phyloP scores from a whole-genome alignment of 2,329 filamentous ascomycete species.

The Nemania diffusa region DNA sequence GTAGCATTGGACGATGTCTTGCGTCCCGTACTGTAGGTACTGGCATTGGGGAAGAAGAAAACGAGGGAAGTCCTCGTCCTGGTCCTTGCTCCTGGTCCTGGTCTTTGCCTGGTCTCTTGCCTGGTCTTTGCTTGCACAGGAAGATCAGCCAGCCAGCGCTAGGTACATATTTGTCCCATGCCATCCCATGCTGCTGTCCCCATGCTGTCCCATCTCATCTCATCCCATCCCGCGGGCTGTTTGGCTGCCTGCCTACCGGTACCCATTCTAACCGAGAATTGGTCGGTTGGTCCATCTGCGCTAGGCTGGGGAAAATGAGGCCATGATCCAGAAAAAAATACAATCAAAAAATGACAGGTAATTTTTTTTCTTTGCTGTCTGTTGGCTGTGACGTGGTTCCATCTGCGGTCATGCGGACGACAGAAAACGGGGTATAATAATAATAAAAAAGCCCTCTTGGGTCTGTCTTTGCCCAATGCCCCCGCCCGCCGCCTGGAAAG shows the following conservation, averaged over 20 bases:
- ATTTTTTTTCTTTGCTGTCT: neutral
- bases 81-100: no score
- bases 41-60: neutral
- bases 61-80: neutral
- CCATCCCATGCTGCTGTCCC: neutral
- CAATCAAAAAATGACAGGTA: constrained; percentile 15
- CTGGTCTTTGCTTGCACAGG: no score
- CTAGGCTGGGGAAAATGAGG: constrained; percentile 4
- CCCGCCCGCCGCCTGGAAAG: constrained; percentile 17
- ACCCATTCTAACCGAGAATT: constrained; percentile 13
- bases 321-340: neutral
- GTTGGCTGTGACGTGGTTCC: constrained; percentile 31
- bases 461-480: constrained; percentile 12
- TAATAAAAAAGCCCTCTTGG: constrained; percentile 21
- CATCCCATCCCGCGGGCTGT: neutral
- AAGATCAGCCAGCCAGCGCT: neutral
- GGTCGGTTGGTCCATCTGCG: constrained; percentile 10
- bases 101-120: no score
- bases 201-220: neutral
- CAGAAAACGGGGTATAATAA: constrained; percentile 31
- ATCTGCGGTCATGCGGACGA: constrained; percentile 32
- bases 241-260: constrained; percentile 3
- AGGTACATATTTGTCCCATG: constrained; percentile 6
- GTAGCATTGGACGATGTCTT: constrained; percentile 17
- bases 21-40: constrained; percentile 1